phyloP scores from a whole-genome alignment of 495 filamentous ascomycete genomes.

The Daldinia bambusicola region DNA sequence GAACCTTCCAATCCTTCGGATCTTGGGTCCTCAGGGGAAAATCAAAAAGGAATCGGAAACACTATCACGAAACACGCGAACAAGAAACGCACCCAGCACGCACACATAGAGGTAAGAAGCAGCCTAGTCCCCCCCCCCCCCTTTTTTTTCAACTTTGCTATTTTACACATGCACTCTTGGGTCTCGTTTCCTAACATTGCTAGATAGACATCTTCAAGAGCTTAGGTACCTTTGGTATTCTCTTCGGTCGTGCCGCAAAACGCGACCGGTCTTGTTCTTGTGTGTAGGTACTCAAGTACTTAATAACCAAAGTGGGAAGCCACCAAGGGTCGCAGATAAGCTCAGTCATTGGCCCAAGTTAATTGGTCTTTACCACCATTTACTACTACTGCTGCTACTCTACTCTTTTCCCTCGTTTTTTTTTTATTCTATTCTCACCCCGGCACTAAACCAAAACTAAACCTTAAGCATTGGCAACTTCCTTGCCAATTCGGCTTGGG shows the following conservation, averaged over 20 bases:
- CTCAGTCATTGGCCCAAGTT: conserved; percentile 9
- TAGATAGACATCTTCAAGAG: conserved; percentile 5
- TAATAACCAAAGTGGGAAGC: conserved; percentile 10
- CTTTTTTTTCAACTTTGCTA: not conserved
- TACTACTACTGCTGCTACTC: not conserved
- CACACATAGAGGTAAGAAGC: not conserved
- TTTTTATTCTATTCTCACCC: conserved; percentile 5
- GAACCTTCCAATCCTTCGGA: conserved; percentile 6
- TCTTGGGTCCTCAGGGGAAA: not conserved
- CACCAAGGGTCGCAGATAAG: conserved; percentile 1
- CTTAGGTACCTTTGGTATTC: not conserved
- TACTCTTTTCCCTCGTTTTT: not conserved
- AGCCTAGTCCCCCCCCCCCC: not conserved
- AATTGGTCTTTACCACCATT: conserved; percentile 4
- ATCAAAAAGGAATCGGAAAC: conserved; percentile 11
- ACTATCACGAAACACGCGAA: conserved; percentile 11
- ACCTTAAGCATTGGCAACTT: conserved; percentile 3
- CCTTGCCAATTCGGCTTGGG: conserved; percentile 3
- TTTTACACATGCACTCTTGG: not conserved
- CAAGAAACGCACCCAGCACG: not conserved
- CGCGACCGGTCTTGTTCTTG: conserved; percentile 6
- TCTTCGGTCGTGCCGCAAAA: conserved; percentile 7
- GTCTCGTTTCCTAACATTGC: not conserved
- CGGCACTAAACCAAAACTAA: conserved; percentile 9
- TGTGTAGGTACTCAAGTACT: conserved; percentile 2